Base-by-base conservation (phyloP, 805 yeast species). In the Candida corydali region DNA sequence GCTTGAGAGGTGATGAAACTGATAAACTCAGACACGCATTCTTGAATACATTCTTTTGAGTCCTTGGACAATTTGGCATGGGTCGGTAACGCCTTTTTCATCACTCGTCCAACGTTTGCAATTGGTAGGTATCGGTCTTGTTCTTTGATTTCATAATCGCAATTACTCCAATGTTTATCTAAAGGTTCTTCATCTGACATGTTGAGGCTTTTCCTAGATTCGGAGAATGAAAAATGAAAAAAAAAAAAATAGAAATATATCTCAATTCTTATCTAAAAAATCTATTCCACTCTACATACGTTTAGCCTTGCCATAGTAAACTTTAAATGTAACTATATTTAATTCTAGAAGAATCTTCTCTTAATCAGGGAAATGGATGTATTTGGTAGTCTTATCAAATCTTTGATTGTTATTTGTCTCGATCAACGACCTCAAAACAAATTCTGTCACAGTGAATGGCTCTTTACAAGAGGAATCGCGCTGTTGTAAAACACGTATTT, bases 1-100 rank as follows among this genome's bases (percentile, higher is more conserved):
- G 91, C 84, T 54, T 84, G 89, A 44, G 88, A 80, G 1, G 94
- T 82, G 22, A 84, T 75, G 57, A 84, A 84, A 2, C 89, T 81
- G 8, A 84, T 84, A 53, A 83, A 82, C 61, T 84, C 94, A 17
- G 84, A 76, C 2, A 83, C 91, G 62, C 91, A 83, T 51, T 84
- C 91, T 51, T 84, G 93, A 75, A 84, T 78, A 42, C 88, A 56
- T 47, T 81, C 89, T 50, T 82, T 82, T 29, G 89, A 84, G 49
- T 83, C 93, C 50, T 82, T 83, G 16, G 87, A 79, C 1, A 83
- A 78, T 50, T 83, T 83, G 8, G 89, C 91, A 25, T 80, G 78
- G 9, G 70, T 61, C 3, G 93, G 91, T 20, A 83, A 61, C 2
- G 91, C 82, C 38, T 62, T 69, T 51, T 84, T 84, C 91, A 83